Percentiles rank a stretch among this genome's conserved stretches.
Conservation (phyloP, 305 asterid species). For the Fraxinus latifolia region DNA sequence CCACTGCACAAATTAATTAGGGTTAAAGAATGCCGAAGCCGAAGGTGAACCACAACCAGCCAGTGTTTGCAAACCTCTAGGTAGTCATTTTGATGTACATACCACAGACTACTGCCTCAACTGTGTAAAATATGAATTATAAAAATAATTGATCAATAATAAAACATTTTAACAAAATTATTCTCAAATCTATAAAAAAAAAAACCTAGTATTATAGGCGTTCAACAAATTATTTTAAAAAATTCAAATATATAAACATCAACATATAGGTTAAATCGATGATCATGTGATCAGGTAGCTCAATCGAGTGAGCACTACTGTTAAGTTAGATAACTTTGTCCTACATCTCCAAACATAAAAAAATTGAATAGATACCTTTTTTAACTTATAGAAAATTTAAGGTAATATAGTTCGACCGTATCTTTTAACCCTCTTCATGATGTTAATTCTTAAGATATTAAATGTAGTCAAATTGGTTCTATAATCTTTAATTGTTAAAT, state of each 20-base stretch:
- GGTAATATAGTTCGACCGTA: neutral
- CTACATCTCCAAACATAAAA: neutral
- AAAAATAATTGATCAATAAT: neutral
- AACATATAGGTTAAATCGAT: neutral
- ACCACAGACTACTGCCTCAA: neutral
- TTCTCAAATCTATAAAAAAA: neutral
- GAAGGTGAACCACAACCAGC: neutral
- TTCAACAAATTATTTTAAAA: no score
- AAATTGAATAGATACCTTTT: neutral
- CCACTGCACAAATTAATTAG: neutral
- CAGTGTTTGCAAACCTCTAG: neutral
- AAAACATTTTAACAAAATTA: no score
- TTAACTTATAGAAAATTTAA: no score
- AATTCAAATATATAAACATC: no score
- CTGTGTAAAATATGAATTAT: neutral
- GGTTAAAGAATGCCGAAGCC: neutral
- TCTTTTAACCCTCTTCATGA: no score
- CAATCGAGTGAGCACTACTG: neutral
- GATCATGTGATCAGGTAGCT: no score
- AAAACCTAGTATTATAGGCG: neutral
- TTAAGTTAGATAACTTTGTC: no score
- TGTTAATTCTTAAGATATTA: neutral
- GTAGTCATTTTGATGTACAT: neutral
- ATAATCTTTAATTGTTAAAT: neutral
- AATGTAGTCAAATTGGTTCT: neutral